Conservation (phyloP, 2,329 filamentous ascomycete genomes). For the Sclerotinia subarctica region DNA sequence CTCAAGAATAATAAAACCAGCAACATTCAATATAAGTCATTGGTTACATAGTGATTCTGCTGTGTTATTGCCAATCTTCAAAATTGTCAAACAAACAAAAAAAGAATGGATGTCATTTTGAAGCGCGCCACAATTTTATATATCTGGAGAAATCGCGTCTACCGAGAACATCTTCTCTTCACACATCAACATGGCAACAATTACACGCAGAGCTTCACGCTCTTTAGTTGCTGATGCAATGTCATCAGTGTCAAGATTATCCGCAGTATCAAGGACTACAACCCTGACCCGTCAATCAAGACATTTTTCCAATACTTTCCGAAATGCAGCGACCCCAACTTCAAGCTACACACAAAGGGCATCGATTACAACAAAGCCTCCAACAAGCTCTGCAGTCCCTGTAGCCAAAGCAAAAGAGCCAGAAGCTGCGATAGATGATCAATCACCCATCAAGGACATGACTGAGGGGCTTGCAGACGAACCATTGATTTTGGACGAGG, state of each 20-base stretch:
- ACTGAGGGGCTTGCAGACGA: slow-evolving; percentile 51
- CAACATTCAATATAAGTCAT: not conserved
- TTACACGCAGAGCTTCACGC: slow-evolving; percentile 27
- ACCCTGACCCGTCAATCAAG: slow-evolving; percentile 17
- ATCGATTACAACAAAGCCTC: slow-evolving; percentile 15
- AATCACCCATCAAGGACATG: slow-evolving; percentile 41
- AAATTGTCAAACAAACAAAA: not conserved
- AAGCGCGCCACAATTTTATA: slow-evolving; percentile 3
- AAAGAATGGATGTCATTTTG: not conserved
- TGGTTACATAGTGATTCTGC: not conserved
- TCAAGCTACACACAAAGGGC: slow-evolving; percentile 32
- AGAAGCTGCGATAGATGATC: slow-evolving; percentile 52
- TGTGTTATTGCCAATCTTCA: not conserved
- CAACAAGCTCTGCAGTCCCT: slow-evolving; percentile 9
- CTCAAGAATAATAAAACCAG: not conserved
- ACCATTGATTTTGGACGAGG: slow-evolving; percentile 46
- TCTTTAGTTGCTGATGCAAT: slow-evolving; percentile 26
- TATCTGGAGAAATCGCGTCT: slow-evolving; percentile 21
- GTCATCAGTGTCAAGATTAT: slow-evolving; percentile 16
- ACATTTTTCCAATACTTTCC: slow-evolving; percentile 29
- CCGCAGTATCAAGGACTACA: not conserved
- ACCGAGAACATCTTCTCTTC: not conserved
- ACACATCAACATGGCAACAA: slow-evolving; percentile 12
- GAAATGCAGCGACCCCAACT: slow-evolving; percentile 30
- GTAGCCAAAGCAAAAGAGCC: slow-evolving; percentile 43